Conservation (phyloP, 2,329 filamentous ascomycete species). For the Pseudogymnoascus sp. region DNA sequence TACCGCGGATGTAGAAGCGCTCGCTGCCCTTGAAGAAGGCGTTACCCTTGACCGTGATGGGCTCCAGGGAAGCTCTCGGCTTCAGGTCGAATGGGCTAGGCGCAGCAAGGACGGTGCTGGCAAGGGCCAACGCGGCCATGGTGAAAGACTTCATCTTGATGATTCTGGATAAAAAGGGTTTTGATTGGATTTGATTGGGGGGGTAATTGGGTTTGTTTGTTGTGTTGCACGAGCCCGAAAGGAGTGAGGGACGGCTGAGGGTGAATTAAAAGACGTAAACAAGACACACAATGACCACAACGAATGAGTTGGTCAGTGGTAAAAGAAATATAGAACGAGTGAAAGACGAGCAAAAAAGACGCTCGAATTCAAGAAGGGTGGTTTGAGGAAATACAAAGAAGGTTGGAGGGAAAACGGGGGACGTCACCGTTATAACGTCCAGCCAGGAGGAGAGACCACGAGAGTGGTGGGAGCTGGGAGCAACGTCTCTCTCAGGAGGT, state of each 20-base stretch:
- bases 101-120: background rate
- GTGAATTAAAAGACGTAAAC: slow-evolving; percentile 9
- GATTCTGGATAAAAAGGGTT: background rate
- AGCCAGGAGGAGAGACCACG: background rate
- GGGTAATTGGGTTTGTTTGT: background rate
- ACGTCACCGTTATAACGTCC: slow-evolving; percentile 2
- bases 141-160: slow-evolving; percentile 6
- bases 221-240: slow-evolving; percentile 3
- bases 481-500: background rate
- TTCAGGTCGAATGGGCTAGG: background rate
- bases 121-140: background rate
- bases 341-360: slow-evolving; percentile 8
- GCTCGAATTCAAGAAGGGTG: background rate
- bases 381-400: background rate
- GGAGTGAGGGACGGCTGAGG: background rate
- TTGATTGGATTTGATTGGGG: background rate
- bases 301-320: slow-evolving; percentile 1
- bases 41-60: slow-evolving; percentile 2
- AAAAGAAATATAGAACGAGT: background rate
- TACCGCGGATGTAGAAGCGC: slow-evolving; percentile 78
- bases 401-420: background rate
- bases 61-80: background rate
- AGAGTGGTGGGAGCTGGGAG: background rate
- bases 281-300: slow-evolving; percentile 1
- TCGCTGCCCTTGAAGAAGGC: slow-evolving; percentile 1